phyloP scores from a whole-genome alignment of 129 eudicot genomes.

The Pseudognaphalium luteoalbum region DNA sequence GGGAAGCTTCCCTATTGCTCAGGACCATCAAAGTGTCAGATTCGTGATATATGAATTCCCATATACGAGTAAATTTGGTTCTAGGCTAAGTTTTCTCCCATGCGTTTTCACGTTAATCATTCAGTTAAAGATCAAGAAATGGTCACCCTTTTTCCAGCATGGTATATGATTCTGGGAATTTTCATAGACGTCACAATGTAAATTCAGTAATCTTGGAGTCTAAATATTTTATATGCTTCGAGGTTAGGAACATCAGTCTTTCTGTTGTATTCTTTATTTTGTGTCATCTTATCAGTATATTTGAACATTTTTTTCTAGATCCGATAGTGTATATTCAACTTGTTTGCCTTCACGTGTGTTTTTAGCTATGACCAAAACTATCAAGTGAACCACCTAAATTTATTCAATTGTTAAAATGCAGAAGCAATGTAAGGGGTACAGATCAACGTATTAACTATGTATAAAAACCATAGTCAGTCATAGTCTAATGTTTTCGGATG shows the following conservation, averaged over 20 bases:
- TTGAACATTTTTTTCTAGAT: background rate
- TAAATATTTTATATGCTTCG: slow-evolving; percentile 9
- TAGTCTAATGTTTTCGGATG: background rate
- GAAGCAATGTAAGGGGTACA: background rate
- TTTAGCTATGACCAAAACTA: background rate
- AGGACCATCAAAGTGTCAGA: slow-evolving; percentile 26
- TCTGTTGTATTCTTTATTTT: slow-evolving; percentile 28
- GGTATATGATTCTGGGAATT: slow-evolving; percentile 21
- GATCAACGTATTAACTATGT: too few relatives aligned
- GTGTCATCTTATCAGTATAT: slow-evolving; percentile 9
- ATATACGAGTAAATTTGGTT: slow-evolving; percentile 27
- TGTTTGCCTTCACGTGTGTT: background rate
- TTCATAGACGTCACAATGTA: slow-evolving; percentile 32
- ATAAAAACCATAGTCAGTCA: too few relatives aligned
- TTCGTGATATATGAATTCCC: slow-evolving; percentile 19
- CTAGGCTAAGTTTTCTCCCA: slow-evolving; percentile 25
- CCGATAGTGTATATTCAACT: slow-evolving; percentile 11
- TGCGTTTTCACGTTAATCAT: slow-evolving; percentile 10
- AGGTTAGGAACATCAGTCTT: background rate
- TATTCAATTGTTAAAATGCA: background rate
- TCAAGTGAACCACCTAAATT: background rate
- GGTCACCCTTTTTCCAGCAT: slow-evolving; percentile 18
- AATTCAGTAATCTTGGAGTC: slow-evolving; percentile 25
- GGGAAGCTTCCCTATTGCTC: slow-evolving; percentile 29
- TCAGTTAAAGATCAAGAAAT: slow-evolving; percentile 22